A percentile compares a stretch with the other conserved stretches of the same genome.
Conservation (phyloP, 2,329 filamentous ascomycete species). For the Fusarium sp. region DNA sequence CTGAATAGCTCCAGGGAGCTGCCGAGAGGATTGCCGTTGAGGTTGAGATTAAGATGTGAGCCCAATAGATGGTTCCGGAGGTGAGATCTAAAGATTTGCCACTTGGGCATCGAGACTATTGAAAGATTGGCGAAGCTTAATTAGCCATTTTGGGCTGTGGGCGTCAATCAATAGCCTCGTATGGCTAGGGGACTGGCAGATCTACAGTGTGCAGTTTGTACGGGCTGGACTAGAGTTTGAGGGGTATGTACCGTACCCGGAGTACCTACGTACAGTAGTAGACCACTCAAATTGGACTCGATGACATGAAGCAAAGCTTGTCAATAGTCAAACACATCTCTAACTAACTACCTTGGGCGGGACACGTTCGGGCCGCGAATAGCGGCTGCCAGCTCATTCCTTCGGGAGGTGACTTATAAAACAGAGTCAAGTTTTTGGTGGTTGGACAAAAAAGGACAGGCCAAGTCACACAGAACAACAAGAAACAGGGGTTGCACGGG, state of each 20-base stretch:
- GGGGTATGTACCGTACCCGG: too few relatives aligned
- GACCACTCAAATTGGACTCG: not conserved
- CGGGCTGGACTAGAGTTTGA: not conserved
- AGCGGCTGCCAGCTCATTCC: constrained; percentile 27
- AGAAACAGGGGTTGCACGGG: constrained; percentile 17
- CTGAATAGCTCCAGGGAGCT: not conserved
- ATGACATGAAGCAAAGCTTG: not conserved
- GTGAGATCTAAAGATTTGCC: constrained; percentile 24
- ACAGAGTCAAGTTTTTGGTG: not conserved
- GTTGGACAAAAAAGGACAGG: constrained; percentile 1
- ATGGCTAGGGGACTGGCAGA: constrained; percentile 4
- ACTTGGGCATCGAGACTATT: constrained; percentile 40
- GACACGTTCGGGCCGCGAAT: constrained; percentile 1
- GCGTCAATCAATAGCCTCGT: constrained; percentile 19
- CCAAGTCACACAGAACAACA: constrained; percentile 15
- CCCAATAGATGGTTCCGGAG: constrained; percentile 8
- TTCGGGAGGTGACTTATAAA: constrained; percentile 19
- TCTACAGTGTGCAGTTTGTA: constrained; percentile 1
- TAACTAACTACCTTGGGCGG: too few relatives aligned
- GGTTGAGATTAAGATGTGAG: not conserved
- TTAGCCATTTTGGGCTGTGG: constrained; percentile 13
- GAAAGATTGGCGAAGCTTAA: constrained; percentile 33
- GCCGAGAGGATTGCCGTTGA: not conserved
- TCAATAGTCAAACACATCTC: too few relatives aligned
- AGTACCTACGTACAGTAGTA: too few relatives aligned